Evolutionary conservation across 768 basidiomycete genomes (phyloP).

Genomic region (Termitomyces eurrhizus): DNA sequence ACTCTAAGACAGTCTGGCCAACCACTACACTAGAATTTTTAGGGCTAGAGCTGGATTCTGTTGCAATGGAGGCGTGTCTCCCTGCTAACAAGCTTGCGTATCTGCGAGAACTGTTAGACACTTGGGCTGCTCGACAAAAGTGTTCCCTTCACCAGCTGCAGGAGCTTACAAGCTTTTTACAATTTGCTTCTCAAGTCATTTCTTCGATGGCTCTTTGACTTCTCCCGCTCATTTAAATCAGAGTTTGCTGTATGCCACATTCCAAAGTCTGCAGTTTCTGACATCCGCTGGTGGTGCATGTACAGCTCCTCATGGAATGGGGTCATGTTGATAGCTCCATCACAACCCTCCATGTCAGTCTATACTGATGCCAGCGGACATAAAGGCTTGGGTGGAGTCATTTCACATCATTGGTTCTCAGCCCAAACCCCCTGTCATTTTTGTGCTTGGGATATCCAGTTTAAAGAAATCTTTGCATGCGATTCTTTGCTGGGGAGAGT

Average conservation of each 20-base stretch:
- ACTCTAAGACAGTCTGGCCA: too few species aligned
- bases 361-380: constrained; percentile 30
- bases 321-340: constrained; percentile 15
- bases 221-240: constrained; percentile 23
- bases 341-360: constrained; percentile 13
- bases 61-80: constrained; percentile 24
- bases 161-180: constrained; percentile 28
- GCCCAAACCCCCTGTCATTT: constrained; percentile 19
- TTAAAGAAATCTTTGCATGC: constrained; percentile 21
- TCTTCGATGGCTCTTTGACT: constrained; percentile 24
- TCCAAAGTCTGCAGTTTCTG: constrained; percentile 15
- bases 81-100: constrained; percentile 26
- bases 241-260: constrained; percentile 19
- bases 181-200: constrained; percentile 33
- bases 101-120: constrained; percentile 19
- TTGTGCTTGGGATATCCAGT: constrained; percentile 10
- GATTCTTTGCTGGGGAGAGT: constrained; percentile 24
- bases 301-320: constrained; percentile 28
- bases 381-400: constrained; percentile 17
- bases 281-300: constrained; percentile 30
- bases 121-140: constrained; percentile 17
- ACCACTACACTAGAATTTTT: constrained; percentile 24
- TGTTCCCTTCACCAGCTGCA: constrained; percentile 25
- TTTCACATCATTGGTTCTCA: constrained; percentile 21
- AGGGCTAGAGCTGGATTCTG: constrained; percentile 17